These are phyloP conservation scores for Blastocladiella emersonii DNA, from an alignment of 371 early-diverging fungal species.

Conservation along the genomic window DNA sequence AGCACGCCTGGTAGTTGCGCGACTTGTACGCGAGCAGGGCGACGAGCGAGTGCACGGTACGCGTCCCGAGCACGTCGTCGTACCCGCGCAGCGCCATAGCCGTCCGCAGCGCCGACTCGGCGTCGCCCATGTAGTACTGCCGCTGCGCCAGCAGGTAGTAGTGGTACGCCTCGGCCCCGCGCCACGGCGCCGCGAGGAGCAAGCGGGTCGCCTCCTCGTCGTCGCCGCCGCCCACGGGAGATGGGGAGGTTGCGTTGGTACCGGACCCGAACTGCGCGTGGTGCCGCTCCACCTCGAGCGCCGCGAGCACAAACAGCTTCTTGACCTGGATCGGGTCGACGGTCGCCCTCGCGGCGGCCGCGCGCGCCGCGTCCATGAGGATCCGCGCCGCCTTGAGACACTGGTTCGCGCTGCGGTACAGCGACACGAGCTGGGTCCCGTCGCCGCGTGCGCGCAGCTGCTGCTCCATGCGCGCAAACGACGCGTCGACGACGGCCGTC, in stretches of 20 bases:
- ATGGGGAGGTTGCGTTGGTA: background rate
- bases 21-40: constrained; percentile 26
- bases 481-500: constrained; percentile 22
- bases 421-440: constrained; percentile 22
- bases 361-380: constrained; percentile 28
- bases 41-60: constrained; percentile 21
- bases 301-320: constrained; percentile 37
- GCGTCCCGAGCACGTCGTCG: constrained; percentile 28
- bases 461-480: constrained; percentile 27
- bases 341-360: constrained; percentile 17
- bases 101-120: constrained; percentile 24
- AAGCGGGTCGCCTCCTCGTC: background rate
- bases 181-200: constrained; percentile 33
- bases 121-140: constrained; percentile 31
- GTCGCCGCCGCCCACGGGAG: background rate
- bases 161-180: constrained; percentile 39
- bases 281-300: constrained; percentile 32
- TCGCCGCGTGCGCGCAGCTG: constrained; percentile 20
- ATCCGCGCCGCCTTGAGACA: constrained; percentile 29
- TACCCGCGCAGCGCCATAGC: constrained; percentile 25
- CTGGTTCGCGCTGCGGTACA: constrained; percentile 37
- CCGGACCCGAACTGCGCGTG: background rate
- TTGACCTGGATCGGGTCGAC: constrained; percentile 23
- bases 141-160: constrained; percentile 32
- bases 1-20: constrained; percentile 25